phyloP scores from a whole-genome alignment of 208 protist genomes.

The Acanthamoeba polyphaga region DNA sequence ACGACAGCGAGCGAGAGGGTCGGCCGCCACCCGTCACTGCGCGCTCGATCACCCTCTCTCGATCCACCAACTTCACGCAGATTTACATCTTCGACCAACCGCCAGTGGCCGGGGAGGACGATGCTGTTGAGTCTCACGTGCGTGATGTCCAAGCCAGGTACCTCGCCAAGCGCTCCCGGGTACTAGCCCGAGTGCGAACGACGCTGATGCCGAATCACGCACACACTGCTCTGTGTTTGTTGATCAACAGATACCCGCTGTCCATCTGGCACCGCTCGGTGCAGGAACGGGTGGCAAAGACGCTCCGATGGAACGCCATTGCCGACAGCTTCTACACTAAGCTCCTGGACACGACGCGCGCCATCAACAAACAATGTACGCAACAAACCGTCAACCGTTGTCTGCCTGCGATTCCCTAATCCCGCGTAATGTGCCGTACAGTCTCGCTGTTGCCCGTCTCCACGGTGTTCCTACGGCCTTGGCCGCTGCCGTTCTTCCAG shows the following conservation, averaged over 20 bases:
- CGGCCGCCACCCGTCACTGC: background rate
- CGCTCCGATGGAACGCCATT: slow-evolving; percentile 38
- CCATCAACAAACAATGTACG: slow-evolving; percentile 14
- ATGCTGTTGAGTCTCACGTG: background rate
- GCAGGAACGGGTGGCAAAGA: background rate
- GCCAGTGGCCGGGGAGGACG: background rate
- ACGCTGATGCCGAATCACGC: background rate
- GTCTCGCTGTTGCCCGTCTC: background rate
- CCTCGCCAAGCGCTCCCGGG: background rate
- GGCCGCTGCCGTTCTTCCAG: background rate
- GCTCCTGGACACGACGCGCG: background rate
- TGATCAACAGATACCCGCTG: background rate
- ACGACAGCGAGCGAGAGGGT: background rate
- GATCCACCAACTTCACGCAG: slow-evolving; percentile 36
- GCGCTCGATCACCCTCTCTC: background rate
- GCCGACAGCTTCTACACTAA: background rate
- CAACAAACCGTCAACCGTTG: background rate
- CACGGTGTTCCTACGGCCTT: slow-evolving; percentile 1
- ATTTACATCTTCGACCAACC: background rate
- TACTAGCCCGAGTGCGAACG: background rate
- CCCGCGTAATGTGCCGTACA: background rate
- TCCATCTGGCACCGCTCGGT: background rate
- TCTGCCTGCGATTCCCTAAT: no score
- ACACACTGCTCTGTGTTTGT: background rate
- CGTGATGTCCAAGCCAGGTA: background rate